Base-by-base conservation (phyloP, 2,329 filamentous ascomycete genomes). In the Penicillium sp. region DNA sequence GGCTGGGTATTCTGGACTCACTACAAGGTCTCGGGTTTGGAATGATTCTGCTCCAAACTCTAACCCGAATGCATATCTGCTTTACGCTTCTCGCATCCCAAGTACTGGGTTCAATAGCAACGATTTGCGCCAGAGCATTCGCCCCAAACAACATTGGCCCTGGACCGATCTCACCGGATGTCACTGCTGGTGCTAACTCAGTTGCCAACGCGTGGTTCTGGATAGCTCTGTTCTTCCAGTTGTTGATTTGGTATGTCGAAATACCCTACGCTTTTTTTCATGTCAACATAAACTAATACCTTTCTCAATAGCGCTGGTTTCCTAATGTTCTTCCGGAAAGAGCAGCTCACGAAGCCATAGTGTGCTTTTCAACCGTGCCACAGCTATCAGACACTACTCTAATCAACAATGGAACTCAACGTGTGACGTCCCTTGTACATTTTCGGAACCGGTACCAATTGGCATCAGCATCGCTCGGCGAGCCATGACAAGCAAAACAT, bases 11-110 rank as follows among this genome's bases (percentile, higher is more conserved):
- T 5, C 78, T 90, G 9, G 88, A 90, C 67, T 82, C 85, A 9
- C 76, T 90, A 7, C 88, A 90, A 71, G 86, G 87, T 45, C 84
- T 90, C 2, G 88, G 88, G 2, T 84, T 90, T 58, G 88, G 88
- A 58, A 90, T 90, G 87, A 86, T 90, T 56, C 78, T 90, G 5
- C 75, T 90, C 47, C 86, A 88, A 71, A 90, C 87, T 0, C 75
- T 89, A 66, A 90, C 88, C 1, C 79, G 88, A 21, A 82, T 88
- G 72, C 88, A 90, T 69, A 87, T 90, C 60, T 82, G 85, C 58
- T 88, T 87, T 66, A 85, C 86, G 0, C 77, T 90, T 23, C 81
- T 88, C 45, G 75, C 70, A 1, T 86, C 87, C 3, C 88, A 90
- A 74, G 82, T 89, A 8, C 71, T 90, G 23, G 88, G 88, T 13